Conservation (phyloP, 2,329 filamentous ascomycete genomes). For the Aureobasidium musti region DNA sequence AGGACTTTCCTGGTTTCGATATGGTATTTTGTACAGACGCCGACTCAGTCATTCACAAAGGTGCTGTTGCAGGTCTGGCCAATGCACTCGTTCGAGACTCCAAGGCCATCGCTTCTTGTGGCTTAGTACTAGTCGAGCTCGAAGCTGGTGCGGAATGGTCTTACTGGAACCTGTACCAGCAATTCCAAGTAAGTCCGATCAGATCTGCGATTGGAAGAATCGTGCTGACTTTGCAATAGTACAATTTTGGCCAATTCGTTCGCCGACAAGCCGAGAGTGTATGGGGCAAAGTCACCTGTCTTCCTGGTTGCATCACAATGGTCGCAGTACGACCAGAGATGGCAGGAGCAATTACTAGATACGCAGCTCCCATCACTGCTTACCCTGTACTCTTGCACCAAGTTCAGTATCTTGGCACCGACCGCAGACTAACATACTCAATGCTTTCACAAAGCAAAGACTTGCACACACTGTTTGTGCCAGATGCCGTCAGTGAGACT, state of each 20-base stretch:
- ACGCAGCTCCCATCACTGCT: conserved; percentile 35
- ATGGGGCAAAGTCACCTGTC: conserved; percentile 35
- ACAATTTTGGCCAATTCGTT: conserved; percentile 36
- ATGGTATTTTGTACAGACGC: conserved; percentile 37
- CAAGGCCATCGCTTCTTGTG: conserved; percentile 35
- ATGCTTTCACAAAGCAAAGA: conserved; percentile 34
- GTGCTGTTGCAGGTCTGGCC: conserved; percentile 34
- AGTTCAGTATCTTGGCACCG: conserved; percentile 36
- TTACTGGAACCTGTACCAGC: conserved; percentile 36
- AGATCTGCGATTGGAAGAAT: background rate
- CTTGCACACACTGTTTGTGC: conserved; percentile 40
- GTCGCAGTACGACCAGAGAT: conserved; percentile 35
- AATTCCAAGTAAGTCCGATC: conserved; percentile 32
- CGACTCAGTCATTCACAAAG: conserved; percentile 35
- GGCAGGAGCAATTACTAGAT: conserved; percentile 35
- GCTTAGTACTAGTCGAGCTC: conserved; percentile 34
- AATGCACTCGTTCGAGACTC: conserved; percentile 33
- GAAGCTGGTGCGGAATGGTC: conserved; percentile 37
- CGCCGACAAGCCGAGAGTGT: conserved; percentile 34
- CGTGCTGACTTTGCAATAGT: conserved; percentile 19
- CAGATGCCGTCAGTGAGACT: conserved; percentile 41
- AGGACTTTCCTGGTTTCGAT: conserved; percentile 33
- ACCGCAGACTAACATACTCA: conserved; percentile 35
- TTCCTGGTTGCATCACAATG: conserved; percentile 37
- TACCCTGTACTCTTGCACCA: conserved; percentile 35